A percentile compares a stretch with the other conserved stretches of the same genome.
Conservation (phyloP, 495 filamentous ascomycete species). For the Xylaria nigripes region DNA sequence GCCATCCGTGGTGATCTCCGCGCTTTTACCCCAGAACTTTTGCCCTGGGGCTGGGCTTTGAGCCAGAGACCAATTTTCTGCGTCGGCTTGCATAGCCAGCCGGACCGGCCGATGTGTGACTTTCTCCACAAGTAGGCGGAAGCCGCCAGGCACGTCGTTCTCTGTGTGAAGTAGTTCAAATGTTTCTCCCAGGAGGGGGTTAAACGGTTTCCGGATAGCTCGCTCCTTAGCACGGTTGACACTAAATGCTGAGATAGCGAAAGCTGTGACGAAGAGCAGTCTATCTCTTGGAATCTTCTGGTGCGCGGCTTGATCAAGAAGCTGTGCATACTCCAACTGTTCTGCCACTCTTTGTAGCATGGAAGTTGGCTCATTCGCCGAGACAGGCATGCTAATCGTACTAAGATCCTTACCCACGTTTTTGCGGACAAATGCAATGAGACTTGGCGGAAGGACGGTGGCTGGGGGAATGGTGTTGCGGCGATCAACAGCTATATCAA, state of each 20-base stretch:
- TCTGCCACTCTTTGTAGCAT: slow-evolving; percentile 81
- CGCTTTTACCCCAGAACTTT: slow-evolving; percentile 98
- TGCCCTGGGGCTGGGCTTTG: slow-evolving; percentile 84
- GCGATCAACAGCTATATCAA: slow-evolving; percentile 53
- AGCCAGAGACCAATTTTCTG: slow-evolving; percentile 69
- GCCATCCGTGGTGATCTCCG: slow-evolving; percentile 86
- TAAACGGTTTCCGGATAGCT: slow-evolving; percentile 94
- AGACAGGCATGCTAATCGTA: slow-evolving; percentile 94
- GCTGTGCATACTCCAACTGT: slow-evolving; percentile 76
- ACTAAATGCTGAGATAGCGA: slow-evolving; percentile 78
- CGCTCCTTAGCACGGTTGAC: slow-evolving; percentile 75
- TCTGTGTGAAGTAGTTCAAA: slow-evolving; percentile 89
- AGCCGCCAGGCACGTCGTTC: slow-evolving; percentile 55
- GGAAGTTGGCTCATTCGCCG: slow-evolving; percentile 88
- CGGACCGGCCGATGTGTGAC: slow-evolving; percentile 86
- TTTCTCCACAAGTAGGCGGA: slow-evolving; percentile 87
- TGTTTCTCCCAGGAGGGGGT: slow-evolving; percentile 94
- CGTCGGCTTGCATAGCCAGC: slow-evolving; percentile 87
- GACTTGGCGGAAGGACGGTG: slow-evolving; percentile 71
- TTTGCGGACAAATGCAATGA: slow-evolving; percentile 91
- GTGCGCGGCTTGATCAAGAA: slow-evolving; percentile 69
- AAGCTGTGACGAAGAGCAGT: slow-evolving; percentile 77
- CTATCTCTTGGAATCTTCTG: slow-evolving; percentile 54
- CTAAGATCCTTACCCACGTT: slow-evolving; percentile 97
- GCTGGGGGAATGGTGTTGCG: slow-evolving; percentile 62